Percentiles rank a stretch among this genome's conserved stretches.
Conservation (phyloP, 768 basidiomycete species). For the Glaciozyma martinii region DNA sequence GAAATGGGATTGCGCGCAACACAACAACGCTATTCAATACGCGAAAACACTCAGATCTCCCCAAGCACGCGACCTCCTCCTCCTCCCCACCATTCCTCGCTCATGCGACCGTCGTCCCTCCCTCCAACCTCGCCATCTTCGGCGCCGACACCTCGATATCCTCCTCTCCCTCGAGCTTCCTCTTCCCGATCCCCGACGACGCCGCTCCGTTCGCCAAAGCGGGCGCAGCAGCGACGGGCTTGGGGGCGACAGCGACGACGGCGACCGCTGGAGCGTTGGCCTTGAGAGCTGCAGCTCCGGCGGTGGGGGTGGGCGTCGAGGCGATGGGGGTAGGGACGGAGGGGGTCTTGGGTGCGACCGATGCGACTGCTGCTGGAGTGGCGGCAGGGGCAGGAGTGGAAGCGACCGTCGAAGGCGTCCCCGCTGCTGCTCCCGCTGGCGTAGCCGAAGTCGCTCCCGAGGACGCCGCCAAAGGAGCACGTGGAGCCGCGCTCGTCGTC, state of each 20-base stretch:
- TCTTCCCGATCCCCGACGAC: neutral
- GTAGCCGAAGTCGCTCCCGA: neutral
- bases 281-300: too few species aligned
- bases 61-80: neutral
- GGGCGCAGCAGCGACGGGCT: neutral
- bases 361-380: too few species aligned
- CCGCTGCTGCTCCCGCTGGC: neutral
- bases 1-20: neutral
- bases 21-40: neutral
- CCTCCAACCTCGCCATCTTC: neutral
- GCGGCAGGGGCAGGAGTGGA: neutral
- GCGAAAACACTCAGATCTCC: neutral
- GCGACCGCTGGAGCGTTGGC: too few species aligned
- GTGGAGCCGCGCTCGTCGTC: neutral
- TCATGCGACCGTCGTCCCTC: neutral
- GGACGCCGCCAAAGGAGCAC: neutral
- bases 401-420: neutral
- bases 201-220: neutral
- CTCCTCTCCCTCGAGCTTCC: neutral
- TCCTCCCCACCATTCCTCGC: too few species aligned
- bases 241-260: neutral
- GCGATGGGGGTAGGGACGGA: too few species aligned
- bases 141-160: neutral
- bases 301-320: too few species aligned
- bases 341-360: too few species aligned